These are phyloP conservation scores for Claviceps humidiphila DNA, from an alignment of 2,329 filamentous ascomycete genomes.

Conservation along the genomic window DNA sequence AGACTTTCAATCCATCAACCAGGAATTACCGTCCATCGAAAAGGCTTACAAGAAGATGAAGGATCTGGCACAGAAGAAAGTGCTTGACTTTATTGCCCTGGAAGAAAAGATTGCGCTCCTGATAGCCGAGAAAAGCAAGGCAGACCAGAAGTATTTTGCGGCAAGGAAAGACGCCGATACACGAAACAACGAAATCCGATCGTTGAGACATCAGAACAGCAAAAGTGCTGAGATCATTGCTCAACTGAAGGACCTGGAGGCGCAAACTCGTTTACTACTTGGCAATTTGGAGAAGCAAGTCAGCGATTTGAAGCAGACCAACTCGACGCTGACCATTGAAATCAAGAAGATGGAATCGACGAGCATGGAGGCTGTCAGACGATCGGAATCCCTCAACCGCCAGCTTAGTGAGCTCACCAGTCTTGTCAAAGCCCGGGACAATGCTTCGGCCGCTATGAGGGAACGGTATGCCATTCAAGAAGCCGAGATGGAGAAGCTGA, in stretches of 20 bases:
- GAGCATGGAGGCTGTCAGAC: constrained; percentile 54
- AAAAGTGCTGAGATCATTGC: constrained; percentile 91
- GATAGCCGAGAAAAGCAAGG: constrained; percentile 83
- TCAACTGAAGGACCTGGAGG: constrained; percentile 82
- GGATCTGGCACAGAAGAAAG: constrained; percentile 72
- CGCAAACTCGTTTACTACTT: constrained; percentile 59
- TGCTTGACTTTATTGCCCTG: constrained; percentile 58
- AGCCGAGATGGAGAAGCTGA: constrained; percentile 66
- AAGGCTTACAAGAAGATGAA: constrained; percentile 84
- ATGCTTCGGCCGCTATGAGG: constrained; percentile 34
- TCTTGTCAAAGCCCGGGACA: constrained; percentile 63
- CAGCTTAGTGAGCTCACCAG: constrained; percentile 68
- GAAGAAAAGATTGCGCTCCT: constrained; percentile 68
- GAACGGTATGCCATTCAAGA: constrained; percentile 51
- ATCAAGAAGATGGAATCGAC: constrained; percentile 64
- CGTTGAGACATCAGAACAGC: constrained; percentile 66
- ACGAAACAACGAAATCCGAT: constrained; percentile 65
- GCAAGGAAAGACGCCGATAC: constrained; percentile 90
- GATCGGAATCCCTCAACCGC: constrained; percentile 56
- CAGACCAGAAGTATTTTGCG: constrained; percentile 95
- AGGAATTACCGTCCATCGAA: constrained; percentile 80
- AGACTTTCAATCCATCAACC: constrained; percentile 73
- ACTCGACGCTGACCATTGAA: constrained; percentile 57
- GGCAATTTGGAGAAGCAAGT: constrained; percentile 86
- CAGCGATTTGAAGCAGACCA: constrained; percentile 65